A percentile compares a stretch with the other conserved stretches of the same genome.
Evolutionary conservation across 2,329 filamentous ascomycete genomes (phyloP).

Genomic region (Xenoacremonium recifei): DNA sequence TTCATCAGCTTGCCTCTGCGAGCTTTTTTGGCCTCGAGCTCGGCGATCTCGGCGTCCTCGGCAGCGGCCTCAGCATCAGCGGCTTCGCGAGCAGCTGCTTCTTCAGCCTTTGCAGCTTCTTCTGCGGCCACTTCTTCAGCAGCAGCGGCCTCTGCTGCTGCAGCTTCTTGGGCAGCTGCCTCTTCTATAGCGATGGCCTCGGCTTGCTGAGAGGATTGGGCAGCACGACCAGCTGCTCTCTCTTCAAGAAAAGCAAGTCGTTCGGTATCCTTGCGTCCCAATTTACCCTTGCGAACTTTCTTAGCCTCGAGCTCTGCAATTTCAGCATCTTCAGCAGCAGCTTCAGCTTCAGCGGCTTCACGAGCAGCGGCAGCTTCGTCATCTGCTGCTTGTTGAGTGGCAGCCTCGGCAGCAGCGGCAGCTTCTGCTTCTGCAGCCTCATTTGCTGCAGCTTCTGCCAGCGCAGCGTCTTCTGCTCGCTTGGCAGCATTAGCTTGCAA

Average conservation of each 20-base stretch:
- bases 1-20: constrained; percentile 34
- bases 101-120: constrained; percentile 30
- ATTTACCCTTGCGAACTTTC: constrained; percentile 31
- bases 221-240: constrained; percentile 17
- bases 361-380: background rate
- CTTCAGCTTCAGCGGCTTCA: no score
- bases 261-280: constrained; percentile 26
- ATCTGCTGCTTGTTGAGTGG: constrained; percentile 26
- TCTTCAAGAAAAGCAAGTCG: constrained; percentile 26
- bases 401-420: constrained; percentile 6
- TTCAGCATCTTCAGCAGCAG: constrained; percentile 23
- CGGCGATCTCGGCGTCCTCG: constrained; percentile 40
- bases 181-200: no score
- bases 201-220: constrained; percentile 22
- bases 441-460: constrained; percentile 38
- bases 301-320: constrained; percentile 31
- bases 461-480: constrained; percentile 9
- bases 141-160: constrained; percentile 19
- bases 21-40: constrained; percentile 29
- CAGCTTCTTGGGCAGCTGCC: constrained; percentile 8
- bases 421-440: constrained; percentile 15
- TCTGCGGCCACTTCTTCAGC: constrained; percentile 16
- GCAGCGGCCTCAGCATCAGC: constrained; percentile 40
- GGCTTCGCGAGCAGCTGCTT: constrained; percentile 27
- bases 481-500: constrained; percentile 10